Conservation (phyloP, 352 stramenopile genomes). For the Nothophytophthora sp. region DNA sequence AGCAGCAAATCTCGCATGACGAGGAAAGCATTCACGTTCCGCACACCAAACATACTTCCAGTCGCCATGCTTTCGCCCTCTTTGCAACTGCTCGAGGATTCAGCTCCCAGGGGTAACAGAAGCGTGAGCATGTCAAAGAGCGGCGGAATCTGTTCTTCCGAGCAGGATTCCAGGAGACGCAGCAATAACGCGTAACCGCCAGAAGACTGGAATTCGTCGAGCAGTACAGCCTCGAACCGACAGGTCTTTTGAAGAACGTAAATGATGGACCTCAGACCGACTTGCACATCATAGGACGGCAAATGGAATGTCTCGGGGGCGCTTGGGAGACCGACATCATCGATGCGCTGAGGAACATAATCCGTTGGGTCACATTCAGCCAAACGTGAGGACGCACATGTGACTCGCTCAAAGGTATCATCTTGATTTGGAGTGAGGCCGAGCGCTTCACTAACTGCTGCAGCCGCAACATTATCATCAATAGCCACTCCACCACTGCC, state of each 20-base stretch:
- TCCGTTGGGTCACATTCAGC: not conserved
- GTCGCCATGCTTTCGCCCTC: conserved; percentile 39
- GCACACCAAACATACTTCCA: conserved; percentile 44
- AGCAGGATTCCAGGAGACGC: conserved; percentile 38
- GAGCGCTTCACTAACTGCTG: conserved; percentile 69
- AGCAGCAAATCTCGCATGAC: conserved; percentile 69
- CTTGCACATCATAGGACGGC: conserved; percentile 44
- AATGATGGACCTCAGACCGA: conserved; percentile 54
- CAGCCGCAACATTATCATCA: conserved; percentile 26
- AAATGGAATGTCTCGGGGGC: conserved; percentile 30
- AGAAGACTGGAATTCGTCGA: conserved; percentile 66
- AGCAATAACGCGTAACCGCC: conserved; percentile 65
- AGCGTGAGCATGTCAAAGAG: conserved; percentile 57
- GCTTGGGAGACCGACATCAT: not conserved
- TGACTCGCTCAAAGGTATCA: not conserved
- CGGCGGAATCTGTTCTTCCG: conserved; percentile 38
- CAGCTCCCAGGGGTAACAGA: conserved; percentile 59
- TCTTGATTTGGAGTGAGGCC: conserved; percentile 33
- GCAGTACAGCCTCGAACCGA: conserved; percentile 55
- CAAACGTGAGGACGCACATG: not conserved
- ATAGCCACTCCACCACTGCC: conserved; percentile 1
- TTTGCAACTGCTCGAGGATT: conserved; percentile 36
- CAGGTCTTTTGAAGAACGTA: conserved; percentile 68
- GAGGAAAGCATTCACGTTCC: conserved; percentile 68
- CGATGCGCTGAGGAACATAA: not conserved